Evolutionary conservation across 2,329 filamentous ascomycete genomes (phyloP), one percentile per base, ranked within the genome.

Genomic region (Trichoderma afroharzianum): DNA sequence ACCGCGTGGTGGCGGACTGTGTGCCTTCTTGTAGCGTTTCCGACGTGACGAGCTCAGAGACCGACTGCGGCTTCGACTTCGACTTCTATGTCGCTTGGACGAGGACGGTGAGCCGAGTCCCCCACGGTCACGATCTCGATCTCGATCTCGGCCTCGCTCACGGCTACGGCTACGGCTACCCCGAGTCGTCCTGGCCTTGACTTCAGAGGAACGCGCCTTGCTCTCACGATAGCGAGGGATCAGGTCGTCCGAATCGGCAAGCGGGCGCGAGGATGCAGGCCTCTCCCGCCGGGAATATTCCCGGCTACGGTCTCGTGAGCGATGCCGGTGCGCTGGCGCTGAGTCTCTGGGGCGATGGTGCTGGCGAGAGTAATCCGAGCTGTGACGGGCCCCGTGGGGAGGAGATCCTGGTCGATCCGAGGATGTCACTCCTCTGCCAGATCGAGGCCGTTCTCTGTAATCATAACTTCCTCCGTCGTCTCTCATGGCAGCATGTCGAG

Each of bases 401-500:
- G 79, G 76, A 72, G 80, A 81, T 73, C 74, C 75, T 74, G 77
- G 75, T 74, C 78, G 76, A 72, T 79, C 78, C 61, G 77, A 78
- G 71, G 77, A 73, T 71, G 77, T 78, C 74, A 77, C 73, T 75
- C 79, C 79, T 78, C 79, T 79, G 73, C 80, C 79, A 73, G 75
- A 74, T 75, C 80, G 78, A 78, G 78, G 78, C 78, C 79, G 75
- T 74, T 82, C 80, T 79, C 79, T 77, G 75, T 79, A 76, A 66
- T 82, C 80, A 77, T 82, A 76, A 75, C 76, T 77, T 79, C 78
- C 77, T 76, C 78, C 76, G 71, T 77, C 77, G 79, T 82, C 80
- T 77, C 74, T 82, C 81, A 83, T 83, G 79, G 81, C 80, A 81
- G 78, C 80, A 83, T 82, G 75, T 79, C 77, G 78, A 78, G 76